Evolutionary conservation across 805 yeast species (phyloP), one percentile per base, ranked within the genome.

Genomic region (Isabelozyma gotoi): DNA sequence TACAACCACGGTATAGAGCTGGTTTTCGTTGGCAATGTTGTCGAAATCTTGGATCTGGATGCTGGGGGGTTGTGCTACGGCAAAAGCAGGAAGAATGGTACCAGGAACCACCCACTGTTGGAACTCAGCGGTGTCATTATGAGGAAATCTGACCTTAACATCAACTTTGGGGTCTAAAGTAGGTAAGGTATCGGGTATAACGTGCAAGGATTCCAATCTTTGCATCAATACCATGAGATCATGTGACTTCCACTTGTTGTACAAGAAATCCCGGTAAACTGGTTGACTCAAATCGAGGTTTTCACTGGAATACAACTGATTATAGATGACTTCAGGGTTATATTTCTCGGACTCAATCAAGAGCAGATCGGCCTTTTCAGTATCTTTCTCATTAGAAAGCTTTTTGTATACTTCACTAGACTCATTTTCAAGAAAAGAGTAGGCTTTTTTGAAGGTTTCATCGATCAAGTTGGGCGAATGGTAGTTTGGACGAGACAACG

Each of bases 111-210:
- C 65, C 87, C 87, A 82, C 50, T 75, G 80, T 51, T 77, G 76
- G 33, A 85, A 76, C 45, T 77, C 75, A 4, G 80, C 71, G 35
- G 58, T 53, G 7, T 12, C 20, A 48, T 81, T 81, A 57, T 83
- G 87, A 4, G 90, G 84, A 59, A 91, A 91, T 65, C 81, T 82
- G 36, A 94, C 57, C 36, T 78, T 73, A 5, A 92, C 87, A 41
- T 86, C 89, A 14, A 80, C 92, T 49, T 75, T 68, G 15, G 98
- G 98, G 7, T 78, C 83, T 44, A 94, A 65, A 2, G 97, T 90
- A 19, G 97, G 94, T 63, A 94, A 61, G 3, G 98, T 91, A 61
- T 94, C 99, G 12, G 99, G 99, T 46, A 94, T 87, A 35, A 88
- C 88, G 35, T 77, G 78, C 52, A 89, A 69, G 44, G 85, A 82